Evolutionary conservation across 176 grass and related monocot genomes (phyloP).

Genomic region (maize (Zea mays)): Zm-B73-REFERENCE-NAM-5.0 NC_050100.1:82767501-82768000

Average conservation of each 20-base stretch:
- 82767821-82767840: slow-evolving; percentile 39
- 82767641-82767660: slow-evolving; percentile 46
- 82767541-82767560: slow-evolving; percentile 53
- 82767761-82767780: slow-evolving; percentile 56
- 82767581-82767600: slow-evolving; percentile 55
- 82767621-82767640: slow-evolving; percentile 59
- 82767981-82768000: slow-evolving; percentile 78
- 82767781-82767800: slow-evolving; percentile 56
- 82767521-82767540: slow-evolving; percentile 46
- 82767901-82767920: slow-evolving; percentile 49
- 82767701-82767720: slow-evolving; percentile 66
- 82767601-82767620: slow-evolving; percentile 81
- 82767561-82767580: slow-evolving; percentile 63
- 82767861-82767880: slow-evolving; percentile 31
- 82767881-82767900: background rate
- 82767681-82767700: slow-evolving; percentile 42
- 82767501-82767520: slow-evolving; percentile 28
- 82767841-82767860: slow-evolving; percentile 58
- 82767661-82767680: slow-evolving; percentile 57
- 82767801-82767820: slow-evolving; percentile 72
- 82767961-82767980: slow-evolving; percentile 72
- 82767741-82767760: slow-evolving; percentile 41
- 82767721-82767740: slow-evolving; percentile 58
- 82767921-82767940: slow-evolving; percentile 45
- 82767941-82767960: slow-evolving; percentile 43